Percentiles rank a stretch among this genome's conserved stretches.
phyloP scores from a whole-genome alignment of 202 grass and related monocot species.

The Zoysia matrella region DNA sequence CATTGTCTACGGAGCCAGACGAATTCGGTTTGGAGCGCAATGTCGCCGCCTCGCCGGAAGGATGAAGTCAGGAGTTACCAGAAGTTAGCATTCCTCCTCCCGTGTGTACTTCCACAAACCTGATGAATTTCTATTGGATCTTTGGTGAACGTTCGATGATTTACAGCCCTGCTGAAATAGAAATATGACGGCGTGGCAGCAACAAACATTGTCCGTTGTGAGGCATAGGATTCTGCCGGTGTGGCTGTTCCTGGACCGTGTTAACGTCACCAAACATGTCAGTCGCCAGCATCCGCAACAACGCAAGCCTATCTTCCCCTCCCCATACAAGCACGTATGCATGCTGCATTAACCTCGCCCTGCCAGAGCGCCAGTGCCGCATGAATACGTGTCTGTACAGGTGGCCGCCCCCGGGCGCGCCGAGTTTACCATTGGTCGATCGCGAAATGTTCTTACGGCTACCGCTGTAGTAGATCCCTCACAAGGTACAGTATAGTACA shows the following conservation, averaged over 20 bases:
- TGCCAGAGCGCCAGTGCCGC: background rate
- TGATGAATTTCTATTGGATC: no score
- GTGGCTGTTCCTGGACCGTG: background rate
- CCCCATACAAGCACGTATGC: background rate
- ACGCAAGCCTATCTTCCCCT: background rate
- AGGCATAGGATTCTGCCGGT: background rate
- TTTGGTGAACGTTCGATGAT: no score
- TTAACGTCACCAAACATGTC: background rate
- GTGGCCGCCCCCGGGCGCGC: background rate
- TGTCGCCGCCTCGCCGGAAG: no score
- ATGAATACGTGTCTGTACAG: background rate
- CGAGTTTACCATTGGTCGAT: background rate
- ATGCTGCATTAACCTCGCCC: background rate
- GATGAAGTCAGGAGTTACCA: no score
- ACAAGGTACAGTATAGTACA: no score
- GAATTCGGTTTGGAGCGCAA: no score
- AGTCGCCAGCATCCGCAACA: background rate
- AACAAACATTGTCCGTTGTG: no score
- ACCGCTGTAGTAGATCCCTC: background rate
- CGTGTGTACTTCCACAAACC: no score
- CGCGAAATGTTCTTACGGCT: conserved; percentile 10
- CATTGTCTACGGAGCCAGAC: no score
- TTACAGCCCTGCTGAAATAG: no score
- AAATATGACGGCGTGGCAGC: no score
- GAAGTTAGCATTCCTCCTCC: no score